These are phyloP conservation scores for Candida nemodendra DNA, from an alignment of 805 yeast genomes.

Conservation along the genomic window DNA sequence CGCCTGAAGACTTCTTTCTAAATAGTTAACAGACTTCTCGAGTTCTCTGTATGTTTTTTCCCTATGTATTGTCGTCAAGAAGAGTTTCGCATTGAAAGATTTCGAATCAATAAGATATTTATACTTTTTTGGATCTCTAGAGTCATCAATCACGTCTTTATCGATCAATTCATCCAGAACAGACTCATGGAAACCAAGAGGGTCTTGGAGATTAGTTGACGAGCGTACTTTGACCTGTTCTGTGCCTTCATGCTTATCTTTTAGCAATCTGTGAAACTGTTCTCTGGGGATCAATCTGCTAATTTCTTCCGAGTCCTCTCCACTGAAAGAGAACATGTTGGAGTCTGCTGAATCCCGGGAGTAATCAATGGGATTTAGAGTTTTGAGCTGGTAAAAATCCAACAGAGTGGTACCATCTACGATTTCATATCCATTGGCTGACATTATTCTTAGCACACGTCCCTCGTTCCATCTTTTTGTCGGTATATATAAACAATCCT, in stretches of 20 bases:
- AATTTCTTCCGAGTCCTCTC: conserved; percentile 12
- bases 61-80: conserved; percentile 53
- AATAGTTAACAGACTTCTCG: conserved; percentile 42
- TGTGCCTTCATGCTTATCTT: conserved; percentile 17
- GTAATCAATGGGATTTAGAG: conserved; percentile 39
- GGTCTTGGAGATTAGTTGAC: conserved; percentile 38
- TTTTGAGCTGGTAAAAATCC: conserved; percentile 43
- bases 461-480: too few relatives aligned
- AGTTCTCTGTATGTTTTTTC: conserved; percentile 54
- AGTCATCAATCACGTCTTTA: conserved; percentile 38
- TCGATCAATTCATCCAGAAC: conserved; percentile 42
- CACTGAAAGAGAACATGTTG: conserved; percentile 11
- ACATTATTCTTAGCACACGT: too few relatives aligned
- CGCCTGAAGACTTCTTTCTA: conserved; percentile 48
- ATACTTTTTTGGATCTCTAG: conserved; percentile 35
- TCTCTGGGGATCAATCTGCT: conserved; percentile 24
- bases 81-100: conserved; percentile 55
- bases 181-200: conserved; percentile 52
- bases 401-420: conserved; percentile 19
- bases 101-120: conserved; percentile 55
- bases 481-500: too few relatives aligned
- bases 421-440: conserved; percentile 2
- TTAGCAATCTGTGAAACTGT: conserved; percentile 22
- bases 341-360: conserved; percentile 21
- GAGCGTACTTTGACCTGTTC: neutral